Percentiles rank a stretch among this genome's conserved stretches.
These are phyloP conservation scores for Geranium rotundifolium DNA, from an alignment of 345 rosid species.

Conservation along the genomic window DNA sequence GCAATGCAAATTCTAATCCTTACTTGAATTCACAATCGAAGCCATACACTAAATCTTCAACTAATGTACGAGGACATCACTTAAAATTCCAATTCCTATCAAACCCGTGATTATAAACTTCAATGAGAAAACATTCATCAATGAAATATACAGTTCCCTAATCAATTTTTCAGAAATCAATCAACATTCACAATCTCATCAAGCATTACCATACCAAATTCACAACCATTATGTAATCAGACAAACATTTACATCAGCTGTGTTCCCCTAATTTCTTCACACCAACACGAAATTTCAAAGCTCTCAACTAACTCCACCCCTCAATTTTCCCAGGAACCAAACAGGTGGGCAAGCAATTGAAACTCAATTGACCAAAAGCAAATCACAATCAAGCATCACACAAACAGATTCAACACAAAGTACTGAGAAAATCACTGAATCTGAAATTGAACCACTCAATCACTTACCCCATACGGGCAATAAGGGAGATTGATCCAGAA, in stretches of 20 bases:
- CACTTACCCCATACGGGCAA: background rate
- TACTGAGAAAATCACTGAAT: background rate
- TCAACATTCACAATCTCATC: background rate
- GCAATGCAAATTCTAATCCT: too few species aligned
- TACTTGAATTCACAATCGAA: too few species aligned
- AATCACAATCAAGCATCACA: background rate
- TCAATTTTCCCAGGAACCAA: background rate
- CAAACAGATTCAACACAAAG: background rate
- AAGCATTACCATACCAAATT: background rate
- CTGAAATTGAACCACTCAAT: background rate
- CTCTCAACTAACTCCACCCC: background rate
- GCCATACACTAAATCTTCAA: too few species aligned
- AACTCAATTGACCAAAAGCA: background rate
- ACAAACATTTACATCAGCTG: background rate
- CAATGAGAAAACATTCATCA: too few species aligned
- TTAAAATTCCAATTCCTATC: too few species aligned
- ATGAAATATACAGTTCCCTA: too few species aligned
- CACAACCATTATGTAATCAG: background rate
- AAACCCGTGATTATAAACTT: too few species aligned
- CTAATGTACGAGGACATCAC: too few species aligned
- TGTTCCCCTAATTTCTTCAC: background rate
- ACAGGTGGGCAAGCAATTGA: background rate
- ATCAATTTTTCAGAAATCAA: background rate
- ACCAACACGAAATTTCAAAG: background rate
- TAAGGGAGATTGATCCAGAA: background rate